Base-by-base conservation (phyloP, 495 filamentous ascomycete genomes). In the Lasiosphaeris hirsuta region DNA sequence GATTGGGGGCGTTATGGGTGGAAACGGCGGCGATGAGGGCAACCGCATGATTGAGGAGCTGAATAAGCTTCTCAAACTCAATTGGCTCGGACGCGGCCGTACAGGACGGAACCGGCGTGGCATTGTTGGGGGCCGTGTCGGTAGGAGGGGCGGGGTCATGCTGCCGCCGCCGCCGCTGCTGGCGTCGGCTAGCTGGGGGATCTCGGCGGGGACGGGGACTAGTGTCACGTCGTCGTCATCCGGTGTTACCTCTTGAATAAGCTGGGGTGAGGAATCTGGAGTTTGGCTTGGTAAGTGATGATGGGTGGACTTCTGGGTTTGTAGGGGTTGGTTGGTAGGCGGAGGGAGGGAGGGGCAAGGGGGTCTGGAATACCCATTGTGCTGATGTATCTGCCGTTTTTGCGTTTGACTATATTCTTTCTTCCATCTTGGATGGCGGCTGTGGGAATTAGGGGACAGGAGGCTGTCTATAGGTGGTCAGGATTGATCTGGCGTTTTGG, bases 21-120 rank as follows among this genome's bases (percentile, higher is more conserved):
- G 23, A 5, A 30, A 30, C 78, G 38, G 9, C 1, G 34, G n/a
- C 5, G 90, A 95, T 61, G 83, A 86, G n/a, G 70, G 79, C 0
- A 92, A 95, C 71, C 82, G 80, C 48, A 88, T 84, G 72, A 88
- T 97, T 65, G 90, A 96, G 55, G 79, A 90, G 62, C 76, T 98
- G 54, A 85, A 86, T 42, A 89, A 89, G 63, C 83, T 89, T 45
- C 78, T 98, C 56, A 98, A 97, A 72, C 80, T 95, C 61, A 98
- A 98, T 73, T 98, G 94, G 94, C 80, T 98, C 17, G 91, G 92
- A 0, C 78, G 94, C 13, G 93, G 94, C 0, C 77, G 95, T 38
- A 96, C 90, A 46, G 94, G 94, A 3, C 79, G 94, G 60, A 92
- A 97, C 70, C 75, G 94, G 42, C 81, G 89, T 55, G 94, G 94